Conservation (phyloP, 164 flowering plant species). For the Houttuynia cordata region DNA sequence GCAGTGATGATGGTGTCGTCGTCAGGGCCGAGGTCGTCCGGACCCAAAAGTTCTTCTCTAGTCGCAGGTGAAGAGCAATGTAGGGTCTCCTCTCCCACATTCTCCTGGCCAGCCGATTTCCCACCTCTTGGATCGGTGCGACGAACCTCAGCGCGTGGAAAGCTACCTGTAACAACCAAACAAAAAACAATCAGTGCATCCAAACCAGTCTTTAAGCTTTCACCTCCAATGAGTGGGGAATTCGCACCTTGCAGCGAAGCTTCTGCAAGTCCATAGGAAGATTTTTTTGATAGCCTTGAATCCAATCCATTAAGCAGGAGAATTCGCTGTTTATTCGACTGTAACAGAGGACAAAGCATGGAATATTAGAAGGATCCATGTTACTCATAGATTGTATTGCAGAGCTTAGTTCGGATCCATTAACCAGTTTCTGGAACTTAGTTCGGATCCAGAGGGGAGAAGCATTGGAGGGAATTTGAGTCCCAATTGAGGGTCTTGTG, state of each 20-base stretch:
- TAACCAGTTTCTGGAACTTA: too few species aligned
- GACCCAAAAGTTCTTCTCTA: conserved; percentile 99
- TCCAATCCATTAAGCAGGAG: conserved; percentile 81
- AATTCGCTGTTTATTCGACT: conserved; percentile 80
- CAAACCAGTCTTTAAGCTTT: neutral
- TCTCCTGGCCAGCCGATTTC: conserved; percentile 71
- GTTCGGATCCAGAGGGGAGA: conserved; percentile 91
- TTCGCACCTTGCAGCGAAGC: conserved; percentile 88
- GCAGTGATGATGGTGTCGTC: conserved; percentile 59
- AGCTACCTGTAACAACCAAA: conserved; percentile 50
- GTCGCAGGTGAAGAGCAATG: conserved; percentile 82
- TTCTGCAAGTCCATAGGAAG: conserved; percentile 93
- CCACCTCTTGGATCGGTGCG: conserved; percentile 58
- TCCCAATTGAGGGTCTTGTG: conserved; percentile 86
- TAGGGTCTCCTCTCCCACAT: conserved; percentile 82
- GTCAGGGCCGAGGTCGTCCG: conserved; percentile 79
- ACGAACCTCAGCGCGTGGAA: conserved; percentile 84
- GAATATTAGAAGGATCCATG: too few species aligned
- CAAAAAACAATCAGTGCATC: neutral
- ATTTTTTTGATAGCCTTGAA: conserved; percentile 87
- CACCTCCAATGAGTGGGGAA: neutral
- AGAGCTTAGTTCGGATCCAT: conserved; percentile 43
- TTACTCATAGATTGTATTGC: too few species aligned
- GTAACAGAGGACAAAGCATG: conserved; percentile 9
- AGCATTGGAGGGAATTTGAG: conserved; percentile 63